phyloP scores from a whole-genome alignment of 768 basidiomycete genomes.

The Rhodotorula diobovata region DNA sequence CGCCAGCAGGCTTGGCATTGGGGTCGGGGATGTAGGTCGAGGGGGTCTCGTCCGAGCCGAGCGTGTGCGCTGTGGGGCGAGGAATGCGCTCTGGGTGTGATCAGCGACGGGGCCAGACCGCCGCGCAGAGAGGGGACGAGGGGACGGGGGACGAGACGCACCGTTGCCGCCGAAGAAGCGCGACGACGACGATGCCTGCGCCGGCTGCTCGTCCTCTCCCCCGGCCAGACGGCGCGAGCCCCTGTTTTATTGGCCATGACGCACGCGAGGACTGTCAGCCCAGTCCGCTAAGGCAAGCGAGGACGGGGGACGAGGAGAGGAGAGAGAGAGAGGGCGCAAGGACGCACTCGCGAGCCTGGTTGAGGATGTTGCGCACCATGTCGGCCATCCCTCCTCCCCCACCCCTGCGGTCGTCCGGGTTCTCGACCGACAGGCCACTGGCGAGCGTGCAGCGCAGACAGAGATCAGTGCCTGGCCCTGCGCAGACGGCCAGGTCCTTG shows the following conservation, averaged over 20 bases:
- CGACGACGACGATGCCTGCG: neutral
- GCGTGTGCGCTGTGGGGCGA: slow-evolving; percentile 65
- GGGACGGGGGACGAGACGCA: slow-evolving; percentile 43
- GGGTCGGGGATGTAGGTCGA: slow-evolving; percentile 74
- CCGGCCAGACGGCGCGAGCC: slow-evolving; percentile 17
- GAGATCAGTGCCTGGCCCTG: neutral
- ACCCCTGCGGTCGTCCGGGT: slow-evolving; percentile 66
- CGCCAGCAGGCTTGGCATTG: slow-evolving; percentile 46
- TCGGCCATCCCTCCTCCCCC: slow-evolving; percentile 50
- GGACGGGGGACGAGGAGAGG: neutral
- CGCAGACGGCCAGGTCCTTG: too few relatives aligned
- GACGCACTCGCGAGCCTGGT: slow-evolving; percentile 69
- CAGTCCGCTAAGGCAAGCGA: too few relatives aligned
- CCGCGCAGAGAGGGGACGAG: slow-evolving; percentile 47
- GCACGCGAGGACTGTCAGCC: too few relatives aligned
- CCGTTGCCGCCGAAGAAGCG: slow-evolving; percentile 25
- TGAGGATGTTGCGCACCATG: slow-evolving; percentile 58
- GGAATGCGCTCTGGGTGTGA: too few relatives aligned
- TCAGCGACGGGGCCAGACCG: too few relatives aligned
- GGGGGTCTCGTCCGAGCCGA: slow-evolving; percentile 86
- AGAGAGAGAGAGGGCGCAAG: neutral
- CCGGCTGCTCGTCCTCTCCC: neutral
- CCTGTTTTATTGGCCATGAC: neutral
- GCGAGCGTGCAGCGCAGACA: neutral
- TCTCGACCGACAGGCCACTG: slow-evolving; percentile 86